phyloP scores from a whole-genome alignment of 768 basidiomycete genomes.

The Tricholoma terreum region DNA sequence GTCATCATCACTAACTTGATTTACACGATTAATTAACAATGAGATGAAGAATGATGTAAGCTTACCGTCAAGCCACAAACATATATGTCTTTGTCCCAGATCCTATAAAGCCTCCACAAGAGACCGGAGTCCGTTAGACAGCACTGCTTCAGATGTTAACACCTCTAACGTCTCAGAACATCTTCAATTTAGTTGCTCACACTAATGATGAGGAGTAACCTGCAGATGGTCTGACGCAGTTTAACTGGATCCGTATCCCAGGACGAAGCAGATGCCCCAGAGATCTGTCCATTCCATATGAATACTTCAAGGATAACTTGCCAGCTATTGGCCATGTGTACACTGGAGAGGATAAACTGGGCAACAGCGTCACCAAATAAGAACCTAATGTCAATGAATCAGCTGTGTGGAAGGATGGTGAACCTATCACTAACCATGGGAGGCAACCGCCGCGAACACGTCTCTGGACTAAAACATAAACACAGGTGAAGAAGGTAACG shows the following conservation, averaged over 20 bases:
- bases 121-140: slow-evolving; percentile 16
- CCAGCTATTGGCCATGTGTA: slow-evolving; percentile 9
- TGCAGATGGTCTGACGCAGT: background rate
- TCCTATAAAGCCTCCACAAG: slow-evolving; percentile 19
- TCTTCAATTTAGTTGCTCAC: background rate
- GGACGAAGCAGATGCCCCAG: background rate
- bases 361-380: slow-evolving; percentile 4
- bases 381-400: slow-evolving; percentile 8
- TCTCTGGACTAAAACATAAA: slow-evolving; percentile 11
- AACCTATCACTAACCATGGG: slow-evolving; percentile 1
- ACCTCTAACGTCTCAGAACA: background rate
- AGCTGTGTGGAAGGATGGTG: background rate
- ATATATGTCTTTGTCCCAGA: slow-evolving; percentile 14
- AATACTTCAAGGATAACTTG: slow-evolving; percentile 10
- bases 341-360: slow-evolving; percentile 16
- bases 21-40: background rate
- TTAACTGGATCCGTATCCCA: background rate
- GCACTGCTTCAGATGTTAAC: slow-evolving; percentile 6
- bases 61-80: slow-evolving; percentile 2
- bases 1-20: background rate
- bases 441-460: background rate
- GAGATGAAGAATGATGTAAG: background rate
- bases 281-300: slow-evolving; percentile 1
- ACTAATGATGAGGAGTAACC: slow-evolving; percentile 2
- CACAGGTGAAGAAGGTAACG: slow-evolving; percentile 11